Evolutionary conservation across 768 basidiomycete genomes (phyloP).

Genomic region (Lentinula aciculospora): DNA sequence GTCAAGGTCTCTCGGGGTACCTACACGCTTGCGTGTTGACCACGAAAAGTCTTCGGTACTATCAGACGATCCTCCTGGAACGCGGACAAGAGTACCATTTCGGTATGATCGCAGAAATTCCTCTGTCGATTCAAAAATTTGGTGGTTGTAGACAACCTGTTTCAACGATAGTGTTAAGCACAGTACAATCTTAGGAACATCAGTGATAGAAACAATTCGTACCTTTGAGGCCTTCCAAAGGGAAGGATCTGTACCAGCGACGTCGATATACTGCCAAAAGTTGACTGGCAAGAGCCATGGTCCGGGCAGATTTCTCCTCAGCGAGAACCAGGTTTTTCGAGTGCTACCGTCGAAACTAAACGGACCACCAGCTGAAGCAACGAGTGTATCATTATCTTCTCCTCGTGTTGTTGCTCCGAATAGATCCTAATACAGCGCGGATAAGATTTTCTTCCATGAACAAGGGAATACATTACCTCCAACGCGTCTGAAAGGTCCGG

Average conservation of each 20-base stretch:
- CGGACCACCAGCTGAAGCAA: slow-evolving; percentile 40
- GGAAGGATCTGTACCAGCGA: slow-evolving; percentile 44
- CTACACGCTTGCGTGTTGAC: slow-evolving; percentile 38
- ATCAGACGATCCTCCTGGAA: slow-evolving; percentile 24
- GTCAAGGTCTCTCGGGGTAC: slow-evolving; percentile 47
- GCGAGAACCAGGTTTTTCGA: slow-evolving; percentile 48
- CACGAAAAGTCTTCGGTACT: slow-evolving; percentile 32
- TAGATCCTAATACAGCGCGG: slow-evolving; percentile 32
- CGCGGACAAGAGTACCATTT: slow-evolving; percentile 45
- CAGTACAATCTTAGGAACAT: neutral
- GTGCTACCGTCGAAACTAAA: slow-evolving; percentile 58
- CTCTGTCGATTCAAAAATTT: slow-evolving; percentile 42
- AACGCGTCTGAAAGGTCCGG: slow-evolving; percentile 34
- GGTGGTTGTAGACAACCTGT: slow-evolving; percentile 55
- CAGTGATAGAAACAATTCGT: neutral
- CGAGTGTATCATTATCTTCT: slow-evolving; percentile 42
- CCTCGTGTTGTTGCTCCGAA: slow-evolving; percentile 41
- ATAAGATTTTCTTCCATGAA: neutral
- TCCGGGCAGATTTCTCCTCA: slow-evolving; percentile 44
- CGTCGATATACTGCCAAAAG: slow-evolving; percentile 54
- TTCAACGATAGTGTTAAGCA: neutral
- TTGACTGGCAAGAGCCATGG: slow-evolving; percentile 48
- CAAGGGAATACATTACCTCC: slow-evolving; percentile 21
- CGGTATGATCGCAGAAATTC: slow-evolving; percentile 49
- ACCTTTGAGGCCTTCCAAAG: slow-evolving; percentile 51